Base-by-base conservation (phyloP, 2,329 filamentous ascomycete species). In the Elsinoe necatrix region DNA sequence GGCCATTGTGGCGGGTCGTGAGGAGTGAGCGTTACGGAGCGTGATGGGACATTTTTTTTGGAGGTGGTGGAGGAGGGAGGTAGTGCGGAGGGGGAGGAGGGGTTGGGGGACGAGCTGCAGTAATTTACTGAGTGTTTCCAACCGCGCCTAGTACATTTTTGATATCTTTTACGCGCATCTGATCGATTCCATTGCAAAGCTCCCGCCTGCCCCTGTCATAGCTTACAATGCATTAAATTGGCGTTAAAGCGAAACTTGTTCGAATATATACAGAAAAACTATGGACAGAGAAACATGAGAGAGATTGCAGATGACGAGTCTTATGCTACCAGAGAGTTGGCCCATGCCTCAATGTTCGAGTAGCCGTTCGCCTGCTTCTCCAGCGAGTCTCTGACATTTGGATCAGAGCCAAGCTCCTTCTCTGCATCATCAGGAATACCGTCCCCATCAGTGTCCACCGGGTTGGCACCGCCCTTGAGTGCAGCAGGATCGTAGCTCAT, bases 371-470 rank as follows among this genome's bases (percentile, higher is more conserved):
- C 48, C 4, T 23, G 12, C 48, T 52, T 52, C 48, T 52, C 18
- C 48, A 52, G 25, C 1, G 48, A 37, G 48, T 52, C 48, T 18
- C 39, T 52, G 48, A 52, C 48, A 16, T 52, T 52, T 2, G 48
- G 48, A 16, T 52, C 31, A n/a, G 48, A 34, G 18, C 48, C 48
- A n/a, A 52, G 20, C 31, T 52, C 31, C 31, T 21, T 35, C 20
- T 52, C 48, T 11, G 25, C 48, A 27, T 52, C 48, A 52, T 52
- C 48, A 12, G 48, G 48, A 16, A 52, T 52, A 11, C 48, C 48
- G 25, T 52, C 48, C n/a, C 48, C 48, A 16, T 52, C 48, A 16
- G 48, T 52, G 31, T 52, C 48, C 8, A 52, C 16, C 8, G 31
- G 29, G 6, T 29, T 34, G 3, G n/a, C 48, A n/a, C 48, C 48